Conservation (phyloP, 768 basidiomycete species). For the Nidula microcarpa region DNA sequence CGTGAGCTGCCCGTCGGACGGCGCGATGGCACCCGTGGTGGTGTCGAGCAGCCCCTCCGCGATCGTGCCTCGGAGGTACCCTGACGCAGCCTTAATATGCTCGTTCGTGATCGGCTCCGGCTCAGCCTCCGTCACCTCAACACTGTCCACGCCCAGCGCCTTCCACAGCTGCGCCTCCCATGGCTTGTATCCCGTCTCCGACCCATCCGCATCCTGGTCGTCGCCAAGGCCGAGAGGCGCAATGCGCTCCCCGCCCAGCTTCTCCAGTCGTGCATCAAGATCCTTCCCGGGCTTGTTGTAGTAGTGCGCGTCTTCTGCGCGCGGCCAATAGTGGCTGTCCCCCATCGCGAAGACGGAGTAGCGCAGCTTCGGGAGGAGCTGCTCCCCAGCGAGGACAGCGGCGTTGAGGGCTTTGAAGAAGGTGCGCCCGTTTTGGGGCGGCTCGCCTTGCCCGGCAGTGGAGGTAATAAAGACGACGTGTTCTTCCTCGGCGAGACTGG, state of each 20-base stretch:
- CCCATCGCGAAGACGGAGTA: slow-evolving; percentile 93
- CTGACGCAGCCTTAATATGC: slow-evolving; percentile 96
- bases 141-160: slow-evolving; percentile 82
- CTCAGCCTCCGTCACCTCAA: slow-evolving; percentile 89
- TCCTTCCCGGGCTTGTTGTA: slow-evolving; percentile 98
- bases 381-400: slow-evolving; percentile 53
- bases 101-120: slow-evolving; percentile 98
- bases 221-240: slow-evolving; percentile 83
- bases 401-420: slow-evolving; percentile 85
- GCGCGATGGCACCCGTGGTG: slow-evolving; percentile 85
- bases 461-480: slow-evolving; percentile 88
- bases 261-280: slow-evolving; percentile 74
- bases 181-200: slow-evolving; percentile 93
- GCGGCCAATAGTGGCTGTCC: slow-evolving; percentile 99
- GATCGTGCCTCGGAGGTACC: slow-evolving; percentile 94
- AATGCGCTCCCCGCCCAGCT: slow-evolving; percentile 76
- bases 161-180: slow-evolving; percentile 97
- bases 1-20: slow-evolving; percentile 90
- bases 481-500: slow-evolving; percentile 70
- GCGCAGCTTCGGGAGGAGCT: slow-evolving; percentile 59
- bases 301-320: slow-evolving; percentile 94
- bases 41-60: slow-evolving; percentile 84
- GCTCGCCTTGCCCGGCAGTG: slow-evolving; percentile 95
- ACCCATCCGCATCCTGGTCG: slow-evolving; percentile 96
- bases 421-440: slow-evolving; percentile 92